Percentiles rank a stretch among this genome's conserved stretches.
Evolutionary conservation across 148 eudicot species (phyloP).

Genomic region (Rhododendron simsii): DNA sequence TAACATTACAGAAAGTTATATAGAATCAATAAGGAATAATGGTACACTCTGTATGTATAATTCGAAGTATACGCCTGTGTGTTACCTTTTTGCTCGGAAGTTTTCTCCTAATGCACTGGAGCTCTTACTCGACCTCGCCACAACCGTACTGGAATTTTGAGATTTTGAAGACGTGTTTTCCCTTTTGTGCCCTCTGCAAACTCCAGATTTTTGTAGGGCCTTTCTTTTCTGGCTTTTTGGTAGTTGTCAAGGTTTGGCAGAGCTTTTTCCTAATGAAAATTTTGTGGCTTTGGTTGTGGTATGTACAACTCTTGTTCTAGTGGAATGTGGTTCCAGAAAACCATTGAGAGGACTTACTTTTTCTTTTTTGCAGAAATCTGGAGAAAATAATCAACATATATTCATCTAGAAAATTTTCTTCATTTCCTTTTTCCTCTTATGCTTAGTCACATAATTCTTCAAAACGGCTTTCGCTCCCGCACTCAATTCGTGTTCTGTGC

Average conservation of each 20-base stretch:
- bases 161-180: neutral
- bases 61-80: conserved; percentile 28
- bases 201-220: neutral
- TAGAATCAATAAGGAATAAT: conserved; percentile 58
- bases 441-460: no score
- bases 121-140: conserved; percentile 51
- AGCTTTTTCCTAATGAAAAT: neutral
- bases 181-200: neutral
- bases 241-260: neutral
- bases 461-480: no score
- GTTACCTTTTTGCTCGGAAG: conserved; percentile 81
- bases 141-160: conserved; percentile 55
- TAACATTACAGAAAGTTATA: conserved; percentile 53
- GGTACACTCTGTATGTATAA: conserved; percentile 67
- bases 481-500: no score
- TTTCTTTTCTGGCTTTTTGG: neutral
- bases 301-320: neutral
- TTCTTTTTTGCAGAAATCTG: no score
- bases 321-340: neutral
- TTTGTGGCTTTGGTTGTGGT: neutral
- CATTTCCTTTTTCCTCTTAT: no score
- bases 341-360: neutral
- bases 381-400: no score
- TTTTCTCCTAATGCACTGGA: conserved; percentile 59
- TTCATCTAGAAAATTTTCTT: no score